phyloP scores from a whole-genome alignment of 345 rosid species.

The Citrus trifoliata region DNA sequence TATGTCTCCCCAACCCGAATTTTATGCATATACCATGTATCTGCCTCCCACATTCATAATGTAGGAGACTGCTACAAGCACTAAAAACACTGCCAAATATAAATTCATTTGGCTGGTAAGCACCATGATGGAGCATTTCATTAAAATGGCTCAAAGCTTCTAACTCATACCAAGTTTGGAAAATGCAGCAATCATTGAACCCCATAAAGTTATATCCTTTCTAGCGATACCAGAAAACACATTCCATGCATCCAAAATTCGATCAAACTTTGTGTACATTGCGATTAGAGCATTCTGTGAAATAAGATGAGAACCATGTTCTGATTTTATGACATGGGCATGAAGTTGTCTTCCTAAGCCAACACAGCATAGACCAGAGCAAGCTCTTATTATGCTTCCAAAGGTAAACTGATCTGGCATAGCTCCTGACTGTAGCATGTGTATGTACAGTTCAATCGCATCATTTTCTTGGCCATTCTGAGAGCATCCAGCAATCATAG shows the following conservation, averaged over 20 bases:
- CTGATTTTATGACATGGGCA: too few relatives aligned
- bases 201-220: slow-evolving; percentile 67
- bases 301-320: too few relatives aligned
- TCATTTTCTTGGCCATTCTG: too few relatives aligned
- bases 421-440: too few relatives aligned
- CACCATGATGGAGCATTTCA: slow-evolving; percentile 45
- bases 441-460: too few relatives aligned
- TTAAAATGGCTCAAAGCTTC: slow-evolving; percentile 47
- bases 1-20: slow-evolving; percentile 38
- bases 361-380: too few relatives aligned
- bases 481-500: too few relatives aligned
- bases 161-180: slow-evolving; percentile 49
- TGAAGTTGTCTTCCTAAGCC: too few relatives aligned
- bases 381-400: too few relatives aligned
- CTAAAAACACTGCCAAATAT: slow-evolving; percentile 54
- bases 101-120: slow-evolving; percentile 48
- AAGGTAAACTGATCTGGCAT: too few relatives aligned
- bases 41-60: slow-evolving; percentile 51
- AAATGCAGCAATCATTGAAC: slow-evolving; percentile 56
- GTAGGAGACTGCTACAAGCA: slow-evolving; percentile 49
- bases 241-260: slow-evolving; percentile 38
- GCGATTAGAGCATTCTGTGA: too few relatives aligned
- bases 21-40: slow-evolving; percentile 53
- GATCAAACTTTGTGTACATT: too few relatives aligned
- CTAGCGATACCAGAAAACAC: slow-evolving; percentile 36